Evolutionary conservation across 208 protist species (phyloP).

Genomic region (Crithidia acanthocephali): DNA sequence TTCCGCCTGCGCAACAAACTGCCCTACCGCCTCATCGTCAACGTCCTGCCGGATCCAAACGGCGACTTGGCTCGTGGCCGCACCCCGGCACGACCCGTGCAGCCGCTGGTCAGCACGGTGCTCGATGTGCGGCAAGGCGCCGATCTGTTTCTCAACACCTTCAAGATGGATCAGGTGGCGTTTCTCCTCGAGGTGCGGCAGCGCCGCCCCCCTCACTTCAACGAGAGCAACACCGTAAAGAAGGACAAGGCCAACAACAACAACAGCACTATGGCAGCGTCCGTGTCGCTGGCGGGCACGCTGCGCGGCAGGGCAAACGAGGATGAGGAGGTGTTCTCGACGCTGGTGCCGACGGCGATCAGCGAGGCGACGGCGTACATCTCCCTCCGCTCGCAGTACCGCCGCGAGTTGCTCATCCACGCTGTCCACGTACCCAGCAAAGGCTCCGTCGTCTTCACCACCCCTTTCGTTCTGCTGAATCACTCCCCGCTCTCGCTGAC

Average conservation of each 20-base stretch:
- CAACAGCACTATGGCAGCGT: not conserved
- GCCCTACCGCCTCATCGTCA: constrained; percentile 62
- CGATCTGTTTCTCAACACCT: constrained; percentile 44
- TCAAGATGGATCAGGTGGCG: constrained; percentile 33
- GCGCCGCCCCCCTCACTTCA: constrained; percentile 11
- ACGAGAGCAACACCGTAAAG: too few relatives aligned
- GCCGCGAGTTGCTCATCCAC: constrained; percentile 52
- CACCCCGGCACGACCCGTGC: constrained; percentile 16
- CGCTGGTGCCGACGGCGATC: constrained; percentile 23
- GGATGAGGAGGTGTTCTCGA: constrained; percentile 36
- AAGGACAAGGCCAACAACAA: constrained; percentile 9
- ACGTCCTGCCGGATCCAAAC: constrained; percentile 28
- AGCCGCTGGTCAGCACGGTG: constrained; percentile 31
- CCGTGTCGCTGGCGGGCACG: not conserved
- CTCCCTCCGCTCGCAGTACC: constrained; percentile 33
- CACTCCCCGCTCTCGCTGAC: constrained; percentile 68
- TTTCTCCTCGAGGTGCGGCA: constrained; percentile 55
- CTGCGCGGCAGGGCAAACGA: not conserved
- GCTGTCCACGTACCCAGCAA: constrained; percentile 27
- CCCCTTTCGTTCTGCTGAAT: constrained; percentile 77
- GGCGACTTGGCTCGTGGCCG: constrained; percentile 32
- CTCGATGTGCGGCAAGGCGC: constrained; percentile 46
- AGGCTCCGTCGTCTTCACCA: constrained; percentile 53
- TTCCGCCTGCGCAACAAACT: constrained; percentile 74
- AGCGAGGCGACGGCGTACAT: constrained; percentile 28